Evolutionary conservation across 768 basidiomycete genomes (phyloP).

Genomic region (Coprinopsis strossmayeri): DNA sequence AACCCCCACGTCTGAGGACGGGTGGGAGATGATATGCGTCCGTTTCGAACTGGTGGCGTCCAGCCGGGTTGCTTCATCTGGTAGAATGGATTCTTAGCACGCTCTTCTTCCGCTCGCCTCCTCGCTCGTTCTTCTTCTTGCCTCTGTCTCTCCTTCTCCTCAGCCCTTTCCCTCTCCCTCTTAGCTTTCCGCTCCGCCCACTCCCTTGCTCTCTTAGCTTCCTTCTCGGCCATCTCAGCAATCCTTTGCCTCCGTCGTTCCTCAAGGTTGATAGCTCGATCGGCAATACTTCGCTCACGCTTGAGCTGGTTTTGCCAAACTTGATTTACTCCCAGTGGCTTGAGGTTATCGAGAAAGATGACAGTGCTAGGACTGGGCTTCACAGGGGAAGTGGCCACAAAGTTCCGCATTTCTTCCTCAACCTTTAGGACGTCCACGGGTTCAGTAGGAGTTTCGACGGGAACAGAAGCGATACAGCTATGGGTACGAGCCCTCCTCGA

Average conservation of each 20-base stretch:
- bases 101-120: background rate
- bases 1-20: too few species aligned
- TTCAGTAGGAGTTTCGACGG: too few species aligned
- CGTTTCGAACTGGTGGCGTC: too few species aligned
- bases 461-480: too few species aligned
- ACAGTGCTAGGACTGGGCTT: background rate
- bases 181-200: background rate
- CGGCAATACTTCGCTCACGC: background rate
- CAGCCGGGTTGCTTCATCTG: too few species aligned
- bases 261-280: background rate
- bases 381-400: too few species aligned
- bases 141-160: background rate
- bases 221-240: background rate
- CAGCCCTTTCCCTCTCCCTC: background rate
- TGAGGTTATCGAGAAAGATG: background rate
- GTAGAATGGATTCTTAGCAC: too few species aligned
- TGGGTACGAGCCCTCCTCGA: too few species aligned
- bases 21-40: too few species aligned
- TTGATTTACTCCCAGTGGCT: background rate
- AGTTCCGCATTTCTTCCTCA: too few species aligned
- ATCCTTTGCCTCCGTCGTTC: background rate
- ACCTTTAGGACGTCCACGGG: too few species aligned
- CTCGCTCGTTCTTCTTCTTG: background rate
- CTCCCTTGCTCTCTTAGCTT: background rate
- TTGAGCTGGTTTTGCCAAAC: background rate